These are phyloP conservation scores for Cerioporus squamosus DNA, from an alignment of 1,284 basidiomycete genomes.

Conservation along the genomic window DNA sequence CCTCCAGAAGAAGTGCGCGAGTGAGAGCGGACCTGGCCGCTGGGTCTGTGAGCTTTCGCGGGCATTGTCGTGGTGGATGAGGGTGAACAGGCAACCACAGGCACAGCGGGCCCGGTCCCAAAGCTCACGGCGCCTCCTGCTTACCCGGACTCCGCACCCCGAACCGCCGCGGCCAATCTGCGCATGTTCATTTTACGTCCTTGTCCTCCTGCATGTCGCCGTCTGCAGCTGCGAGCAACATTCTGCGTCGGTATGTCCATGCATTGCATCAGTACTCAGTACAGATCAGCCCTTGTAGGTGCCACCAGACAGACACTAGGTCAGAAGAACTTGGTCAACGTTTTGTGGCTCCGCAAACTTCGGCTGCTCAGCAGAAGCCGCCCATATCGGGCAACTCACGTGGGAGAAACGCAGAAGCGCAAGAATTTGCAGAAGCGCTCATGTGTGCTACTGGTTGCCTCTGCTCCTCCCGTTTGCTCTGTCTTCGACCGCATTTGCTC, in stretches of 20 bases:
- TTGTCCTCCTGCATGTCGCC: too few species aligned
- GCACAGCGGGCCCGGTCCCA: slow-evolving; percentile 8
- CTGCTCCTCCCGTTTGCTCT: not conserved
- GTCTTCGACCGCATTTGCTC: too few species aligned
- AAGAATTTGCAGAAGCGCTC: too few species aligned
- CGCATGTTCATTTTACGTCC: too few species aligned
- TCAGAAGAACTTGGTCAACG: too few species aligned
- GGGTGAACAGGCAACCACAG: slow-evolving; percentile 9
- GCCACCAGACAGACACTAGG: too few species aligned
- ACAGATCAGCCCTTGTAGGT: too few species aligned
- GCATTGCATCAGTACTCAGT: too few species aligned
- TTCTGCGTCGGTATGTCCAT: too few species aligned
- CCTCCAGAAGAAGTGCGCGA: slow-evolving; percentile 62
- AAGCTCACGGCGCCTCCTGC: not conserved
- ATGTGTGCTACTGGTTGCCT: not conserved
- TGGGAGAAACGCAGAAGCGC: too few species aligned
- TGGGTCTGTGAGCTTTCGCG: slow-evolving; percentile 48
- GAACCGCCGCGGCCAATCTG: not conserved
- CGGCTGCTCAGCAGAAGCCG: not conserved
- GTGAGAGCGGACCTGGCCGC: slow-evolving; percentile 55
- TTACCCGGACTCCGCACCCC: slow-evolving; percentile 16
- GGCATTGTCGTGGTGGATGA: slow-evolving; percentile 45
- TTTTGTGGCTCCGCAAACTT: slow-evolving; percentile 6
- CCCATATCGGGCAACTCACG: not conserved
- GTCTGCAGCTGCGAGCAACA: too few species aligned